Base-by-base conservation (phyloP, 2,329 filamentous ascomycete species). In the Beauveria pseudobassiana region DNA sequence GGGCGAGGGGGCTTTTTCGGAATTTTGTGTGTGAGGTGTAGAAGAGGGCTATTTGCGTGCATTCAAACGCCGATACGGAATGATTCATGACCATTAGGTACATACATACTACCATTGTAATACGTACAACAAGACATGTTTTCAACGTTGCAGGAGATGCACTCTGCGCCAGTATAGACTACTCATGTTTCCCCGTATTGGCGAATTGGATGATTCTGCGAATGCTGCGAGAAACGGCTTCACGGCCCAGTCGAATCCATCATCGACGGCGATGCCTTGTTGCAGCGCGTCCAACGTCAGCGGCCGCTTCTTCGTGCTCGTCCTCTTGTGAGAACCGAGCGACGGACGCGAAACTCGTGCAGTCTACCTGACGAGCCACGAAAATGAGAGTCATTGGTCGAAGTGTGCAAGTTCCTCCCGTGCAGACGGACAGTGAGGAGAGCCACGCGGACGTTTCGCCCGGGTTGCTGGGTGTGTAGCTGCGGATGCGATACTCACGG, bases 81-180 rank as follows among this genome's bases (percentile, higher is more conserved):
- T 42, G 58, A 60, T 53, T 60, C 49, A 60, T 60, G 58, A 60
- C 38, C 58, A 60, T 48, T 53, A 46, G 58, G 58, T 30, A 60
- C 16, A 60, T 54, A 48, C 28, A 60, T 54, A 48, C 12, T 18
- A 24, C 42, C 28, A 52, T 54, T 60, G 42, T 60, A 60, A 60
- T 60, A 60, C 49, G 52, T 22, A 40, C 55, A 40, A 50, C 28
- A 45, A 45, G 22, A 48, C 18, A 57, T 28, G 6, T 30, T 30
- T 20, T 30, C 34, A 38, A 14, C 12, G 5, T 38, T 14, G 22
- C 34, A 38, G 34, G 14, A 16, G 14, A 16, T 38, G 34, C 4
- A 2, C 14, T 16, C 34, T 16, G 14, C 34, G 34, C 12, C 34
- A 38, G 34, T 12, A 38, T 38, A 3, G 1, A 16, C 34, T 14